Base-by-base conservation (phyloP, 306 rosid genomes). In the Ceratonia siliqua region DNA sequence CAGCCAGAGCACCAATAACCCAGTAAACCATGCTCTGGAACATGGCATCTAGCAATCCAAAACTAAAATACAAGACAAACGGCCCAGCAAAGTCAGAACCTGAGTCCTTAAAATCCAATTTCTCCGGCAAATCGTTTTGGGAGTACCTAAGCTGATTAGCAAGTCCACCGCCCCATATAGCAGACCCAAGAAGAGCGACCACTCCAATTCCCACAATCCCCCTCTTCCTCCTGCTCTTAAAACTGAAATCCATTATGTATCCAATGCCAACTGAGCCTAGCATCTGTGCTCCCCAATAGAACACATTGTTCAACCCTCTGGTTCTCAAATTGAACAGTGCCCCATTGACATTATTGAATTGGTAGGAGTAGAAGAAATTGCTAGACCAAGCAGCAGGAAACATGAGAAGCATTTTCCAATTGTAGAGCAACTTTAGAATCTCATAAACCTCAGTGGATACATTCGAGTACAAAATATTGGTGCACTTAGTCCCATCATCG, bases 201-300 rank as follows among this genome's bases (percentile, higher is more conserved):
- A 85, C 82, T 0, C 27, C 3, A 72, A 89, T 64, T 8, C 99
- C 99, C 18, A 84, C 57, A 30, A 87, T 5, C 15, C 99, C 99
- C 71, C 99, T 87, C 10, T 59, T 75, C 84, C 85, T 90, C 28
- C 96, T 79, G 41, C 96, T 94, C 85, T 78, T 79, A 48, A 87
- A 94, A 59, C 96, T 90, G 73, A 82, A 92, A 83, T 94, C 99
- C 95, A 92, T 82, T 3, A 90, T 11, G 58, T 91, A 82, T 0
- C 97, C 98, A 32, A 94, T 89, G 72, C 76, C 93, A 68, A 91
- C 4, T 0, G 98, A 91, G 0, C 98, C 98, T 62, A 92, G 0
- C 97, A 94, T 94, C 78, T 94, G 96, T 1, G 99, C 99, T 0
- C 96, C 99, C 99, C 99, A 94, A 2, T 92, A 94, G 73, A 89